Conservation (phyloP, 1,284 basidiomycete genomes). For the Ganoderma boninense region DNA sequence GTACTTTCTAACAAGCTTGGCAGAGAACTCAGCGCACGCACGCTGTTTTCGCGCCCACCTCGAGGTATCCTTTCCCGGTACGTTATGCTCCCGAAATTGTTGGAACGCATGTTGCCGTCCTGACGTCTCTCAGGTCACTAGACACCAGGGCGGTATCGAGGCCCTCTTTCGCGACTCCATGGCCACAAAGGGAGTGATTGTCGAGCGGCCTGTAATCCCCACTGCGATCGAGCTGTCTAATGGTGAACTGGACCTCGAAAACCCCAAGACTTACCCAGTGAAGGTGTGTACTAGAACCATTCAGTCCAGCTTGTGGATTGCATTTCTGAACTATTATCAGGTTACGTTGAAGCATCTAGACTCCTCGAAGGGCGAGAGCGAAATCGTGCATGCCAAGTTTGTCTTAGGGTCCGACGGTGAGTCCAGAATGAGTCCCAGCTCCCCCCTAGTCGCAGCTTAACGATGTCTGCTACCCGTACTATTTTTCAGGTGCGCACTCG, state of each 20-base stretch:
- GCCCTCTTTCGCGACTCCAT: constrained; percentile 73
- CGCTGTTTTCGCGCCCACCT: constrained; percentile 41
- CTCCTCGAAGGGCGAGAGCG: constrained; percentile 40
- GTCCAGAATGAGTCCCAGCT: neutral
- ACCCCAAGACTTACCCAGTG: constrained; percentile 61
- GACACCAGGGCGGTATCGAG: constrained; percentile 81
- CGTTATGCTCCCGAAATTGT: neutral
- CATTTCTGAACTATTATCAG: constrained; percentile 30
- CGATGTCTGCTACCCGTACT: too few species aligned
- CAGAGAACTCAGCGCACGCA: constrained; percentile 53
- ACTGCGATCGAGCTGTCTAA: constrained; percentile 58
- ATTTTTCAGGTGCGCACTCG: constrained; percentile 74
- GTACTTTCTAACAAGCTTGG: neutral
- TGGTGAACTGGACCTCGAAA: constrained; percentile 49
- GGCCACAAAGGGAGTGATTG: constrained; percentile 52
- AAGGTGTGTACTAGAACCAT: constrained; percentile 49
- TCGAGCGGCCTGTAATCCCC: constrained; percentile 68
- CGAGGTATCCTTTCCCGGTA: constrained; percentile 72
- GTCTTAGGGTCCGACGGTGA: constrained; percentile 63
- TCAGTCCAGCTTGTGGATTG: neutral
- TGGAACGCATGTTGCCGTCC: neutral
- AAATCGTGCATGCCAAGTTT: constrained; percentile 61
- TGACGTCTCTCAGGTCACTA: constrained; percentile 56
- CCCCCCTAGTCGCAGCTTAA: neutral
- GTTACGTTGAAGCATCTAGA: constrained; percentile 47